These are phyloP conservation scores for Areca catechu DNA, from an alignment of 176 grass and related monocot genomes.

Conservation along the genomic window DNA sequence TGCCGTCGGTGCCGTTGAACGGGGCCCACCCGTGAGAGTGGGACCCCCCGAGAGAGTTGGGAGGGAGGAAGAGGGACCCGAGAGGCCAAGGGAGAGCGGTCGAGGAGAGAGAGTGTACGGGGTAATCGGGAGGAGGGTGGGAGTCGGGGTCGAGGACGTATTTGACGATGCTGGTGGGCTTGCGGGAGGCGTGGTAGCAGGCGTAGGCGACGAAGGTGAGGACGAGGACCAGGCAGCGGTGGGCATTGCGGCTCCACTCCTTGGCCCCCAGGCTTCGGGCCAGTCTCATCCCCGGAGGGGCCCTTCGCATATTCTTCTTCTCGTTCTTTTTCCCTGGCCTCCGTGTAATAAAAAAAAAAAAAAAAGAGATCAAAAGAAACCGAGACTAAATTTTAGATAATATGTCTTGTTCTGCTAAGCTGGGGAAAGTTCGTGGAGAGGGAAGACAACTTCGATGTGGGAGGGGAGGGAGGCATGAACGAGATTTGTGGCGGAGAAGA, in stretches of 20 bases:
- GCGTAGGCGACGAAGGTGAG: conserved; percentile 21
- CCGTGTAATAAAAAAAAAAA: no score
- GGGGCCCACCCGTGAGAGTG: background rate
- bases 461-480: no score
- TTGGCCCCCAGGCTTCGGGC: conserved; percentile 23
- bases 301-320: background rate
- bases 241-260: conserved; percentile 36
- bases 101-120: conserved; percentile 8
- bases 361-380: no score
- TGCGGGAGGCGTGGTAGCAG: background rate
- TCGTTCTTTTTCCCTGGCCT: no score
- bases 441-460: no score
- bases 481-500: background rate
- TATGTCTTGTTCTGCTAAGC: no score
- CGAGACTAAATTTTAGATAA: no score
- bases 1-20: background rate
- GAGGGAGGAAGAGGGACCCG: background rate
- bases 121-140: conserved; percentile 1
- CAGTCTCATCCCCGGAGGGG: conserved; percentile 18
- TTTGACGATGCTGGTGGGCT: background rate
- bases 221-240: conserved; percentile 46
- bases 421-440: background rate
- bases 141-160: background rate
- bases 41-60: background rate
- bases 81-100: background rate